phyloP scores from a whole-genome alignment of 73 alveolate genomes.

The Paramecium sexaurelia region DNA sequence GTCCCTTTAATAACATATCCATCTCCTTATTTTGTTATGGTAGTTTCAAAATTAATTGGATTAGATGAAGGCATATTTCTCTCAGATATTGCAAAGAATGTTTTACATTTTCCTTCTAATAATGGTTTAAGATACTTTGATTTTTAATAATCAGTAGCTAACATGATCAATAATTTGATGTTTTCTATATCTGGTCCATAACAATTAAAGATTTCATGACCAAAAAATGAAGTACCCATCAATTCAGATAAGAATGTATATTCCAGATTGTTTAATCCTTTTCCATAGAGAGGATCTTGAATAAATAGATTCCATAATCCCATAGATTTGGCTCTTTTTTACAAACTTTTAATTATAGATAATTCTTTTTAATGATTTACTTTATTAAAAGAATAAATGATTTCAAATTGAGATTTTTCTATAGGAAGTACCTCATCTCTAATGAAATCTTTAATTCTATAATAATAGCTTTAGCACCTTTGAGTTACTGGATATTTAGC shows the following conservation, averaged over 20 bases:
- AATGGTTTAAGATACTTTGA: background rate
- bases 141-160: background rate
- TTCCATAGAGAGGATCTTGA: background rate
- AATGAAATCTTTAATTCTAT: background rate
- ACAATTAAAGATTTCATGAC: slow-evolving; percentile 11
- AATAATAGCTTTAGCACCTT: background rate
- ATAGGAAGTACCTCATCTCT: background rate
- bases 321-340: background rate
- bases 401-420: background rate
- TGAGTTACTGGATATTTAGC: background rate
- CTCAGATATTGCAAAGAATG: background rate
- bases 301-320: slow-evolving; percentile 19
- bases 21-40: background rate
- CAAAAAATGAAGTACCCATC: background rate
- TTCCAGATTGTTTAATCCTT: background rate
- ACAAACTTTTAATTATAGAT: background rate
- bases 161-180: background rate
- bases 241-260: background rate
- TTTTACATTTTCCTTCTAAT: background rate
- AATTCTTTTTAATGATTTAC: too few species aligned
- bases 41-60: background rate
- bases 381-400: too few species aligned
- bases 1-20: background rate
- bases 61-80: background rate
- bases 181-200: background rate